phyloP scores from a whole-genome alignment of 1,284 basidiomycete genomes.

The Rhizoctonia solani region DNA sequence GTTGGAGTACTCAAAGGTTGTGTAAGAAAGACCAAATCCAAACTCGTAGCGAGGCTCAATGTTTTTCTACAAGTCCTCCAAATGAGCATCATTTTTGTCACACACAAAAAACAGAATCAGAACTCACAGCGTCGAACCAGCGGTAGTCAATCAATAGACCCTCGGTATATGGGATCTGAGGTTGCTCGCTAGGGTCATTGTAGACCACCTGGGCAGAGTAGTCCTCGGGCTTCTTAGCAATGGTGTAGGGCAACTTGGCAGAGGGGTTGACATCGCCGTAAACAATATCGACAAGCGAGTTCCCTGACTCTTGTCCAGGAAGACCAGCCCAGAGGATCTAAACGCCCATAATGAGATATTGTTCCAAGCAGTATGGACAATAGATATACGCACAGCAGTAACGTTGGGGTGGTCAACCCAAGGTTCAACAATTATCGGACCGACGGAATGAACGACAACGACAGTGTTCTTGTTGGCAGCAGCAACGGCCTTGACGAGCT shows the following conservation, averaged over 20 bases:
- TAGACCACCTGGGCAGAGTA: constrained; percentile 53
- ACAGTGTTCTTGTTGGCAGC: constrained; percentile 55
- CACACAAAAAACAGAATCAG: neutral
- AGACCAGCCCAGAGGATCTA: constrained; percentile 58
- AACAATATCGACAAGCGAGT: constrained; percentile 71
- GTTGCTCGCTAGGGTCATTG: constrained; percentile 7
- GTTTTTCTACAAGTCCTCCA: constrained; percentile 44
- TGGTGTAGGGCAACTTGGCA: constrained; percentile 79
- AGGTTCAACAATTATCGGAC: constrained; percentile 55
- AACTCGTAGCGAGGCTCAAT: constrained; percentile 55
- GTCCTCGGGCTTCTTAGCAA: constrained; percentile 67
- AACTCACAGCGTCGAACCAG: constrained; percentile 36
- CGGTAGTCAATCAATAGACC: constrained; percentile 44
- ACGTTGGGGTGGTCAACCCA: constrained; percentile 69
- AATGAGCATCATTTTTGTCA: constrained; percentile 43
- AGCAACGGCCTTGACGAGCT: constrained; percentile 57
- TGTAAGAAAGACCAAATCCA: constrained; percentile 56
- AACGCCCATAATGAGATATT: constrained; percentile 34
- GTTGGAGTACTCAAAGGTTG: constrained; percentile 53
- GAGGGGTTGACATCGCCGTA: constrained; percentile 74
- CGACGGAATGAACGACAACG: constrained; percentile 58
- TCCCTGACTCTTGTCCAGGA: constrained; percentile 63
- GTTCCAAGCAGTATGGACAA: constrained; percentile 39
- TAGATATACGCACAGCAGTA: constrained; percentile 55
- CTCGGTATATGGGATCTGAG: constrained; percentile 37